Evolutionary conservation across 2,329 filamentous ascomycete species (phyloP).

Genomic region (Gnomoniopsis sp.): DNA sequence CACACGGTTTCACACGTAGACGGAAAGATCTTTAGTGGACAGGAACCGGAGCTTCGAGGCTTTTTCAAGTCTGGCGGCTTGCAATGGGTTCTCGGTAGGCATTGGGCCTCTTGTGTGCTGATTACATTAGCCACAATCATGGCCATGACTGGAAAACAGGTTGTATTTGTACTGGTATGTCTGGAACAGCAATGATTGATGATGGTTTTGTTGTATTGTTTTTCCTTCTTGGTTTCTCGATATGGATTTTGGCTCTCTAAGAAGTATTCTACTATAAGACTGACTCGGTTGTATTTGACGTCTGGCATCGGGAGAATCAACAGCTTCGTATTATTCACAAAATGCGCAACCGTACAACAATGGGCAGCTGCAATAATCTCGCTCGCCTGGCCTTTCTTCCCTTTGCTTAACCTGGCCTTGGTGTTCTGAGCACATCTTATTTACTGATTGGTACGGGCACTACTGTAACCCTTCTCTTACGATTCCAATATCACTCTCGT

Average conservation of each 20-base stretch:
- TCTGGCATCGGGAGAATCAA: background rate
- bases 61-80: background rate
- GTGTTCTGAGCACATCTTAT: no score
- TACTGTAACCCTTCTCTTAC: no score
- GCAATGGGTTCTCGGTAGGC: no score
- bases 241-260: background rate
- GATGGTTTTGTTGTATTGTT: background rate
- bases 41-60: background rate
- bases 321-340: background rate
- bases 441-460: no score
- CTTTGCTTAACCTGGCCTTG: no score
- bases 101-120: no score
- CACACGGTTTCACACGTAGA: conserved; percentile 3
- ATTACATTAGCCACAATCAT: no score
- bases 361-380: no score
- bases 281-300: background rate
- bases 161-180: background rate
- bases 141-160: background rate
- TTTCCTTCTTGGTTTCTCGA: background rate
- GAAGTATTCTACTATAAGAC: background rate
- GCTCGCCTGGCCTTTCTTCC: no score
- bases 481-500: no score
- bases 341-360: background rate
- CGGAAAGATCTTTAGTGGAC: background rate
- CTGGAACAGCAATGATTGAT: background rate